Conservation (phyloP, 345 rosid species). For the Acer saccharum region DNA sequence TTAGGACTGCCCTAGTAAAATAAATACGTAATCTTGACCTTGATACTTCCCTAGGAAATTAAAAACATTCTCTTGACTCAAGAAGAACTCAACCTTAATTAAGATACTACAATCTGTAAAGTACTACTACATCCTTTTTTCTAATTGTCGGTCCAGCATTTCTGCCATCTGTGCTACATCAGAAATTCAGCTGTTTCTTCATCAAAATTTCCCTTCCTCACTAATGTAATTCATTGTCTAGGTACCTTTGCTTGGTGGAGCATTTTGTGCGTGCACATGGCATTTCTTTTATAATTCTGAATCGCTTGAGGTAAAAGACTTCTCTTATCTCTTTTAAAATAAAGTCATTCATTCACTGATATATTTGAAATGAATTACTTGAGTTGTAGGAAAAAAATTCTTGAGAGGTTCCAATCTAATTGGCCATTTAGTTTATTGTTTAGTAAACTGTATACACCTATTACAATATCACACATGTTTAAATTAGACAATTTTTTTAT, state of each 20-base stretch:
- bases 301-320: constrained; percentile 75
- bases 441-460: not conserved
- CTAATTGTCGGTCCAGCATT: too few species aligned
- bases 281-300: constrained; percentile 95
- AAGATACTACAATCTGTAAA: too few species aligned
- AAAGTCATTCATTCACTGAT: not conserved
- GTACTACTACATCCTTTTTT: too few species aligned
- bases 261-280: constrained; percentile 96
- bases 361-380: not conserved
- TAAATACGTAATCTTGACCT: too few species aligned
- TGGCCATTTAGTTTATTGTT: not conserved
- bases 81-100: too few species aligned
- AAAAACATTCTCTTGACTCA: too few species aligned
- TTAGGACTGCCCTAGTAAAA: too few species aligned
- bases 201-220: not conserved
- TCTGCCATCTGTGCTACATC: too few species aligned
- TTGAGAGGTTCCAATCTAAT: too few species aligned
- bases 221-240: constrained; percentile 28
- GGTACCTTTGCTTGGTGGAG: constrained; percentile 98
- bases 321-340: not conserved
- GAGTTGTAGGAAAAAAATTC: not conserved
- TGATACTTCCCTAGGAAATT: too few species aligned
- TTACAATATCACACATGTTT: not conserved
- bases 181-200: constrained; percentile 1
- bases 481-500: not conserved